Conservation (phyloP, 2,329 filamentous ascomycete genomes). For the Stemphylium lycopersici region DNA sequence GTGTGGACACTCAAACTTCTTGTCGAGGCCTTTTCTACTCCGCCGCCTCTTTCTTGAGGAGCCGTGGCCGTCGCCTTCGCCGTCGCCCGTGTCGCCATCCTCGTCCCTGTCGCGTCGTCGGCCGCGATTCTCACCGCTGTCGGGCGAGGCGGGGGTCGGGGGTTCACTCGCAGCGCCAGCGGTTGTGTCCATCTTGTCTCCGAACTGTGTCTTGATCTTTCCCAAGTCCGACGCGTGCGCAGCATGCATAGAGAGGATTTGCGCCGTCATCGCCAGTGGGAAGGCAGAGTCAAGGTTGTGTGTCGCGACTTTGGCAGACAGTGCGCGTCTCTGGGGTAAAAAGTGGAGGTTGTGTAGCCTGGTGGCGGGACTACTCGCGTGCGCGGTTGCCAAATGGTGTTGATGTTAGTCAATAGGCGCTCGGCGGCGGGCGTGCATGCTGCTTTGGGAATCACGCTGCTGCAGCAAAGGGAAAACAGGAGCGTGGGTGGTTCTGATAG, state of each 20-base stretch:
- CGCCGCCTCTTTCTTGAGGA: slow-evolving; percentile 64
- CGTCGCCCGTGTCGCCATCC: slow-evolving; percentile 35
- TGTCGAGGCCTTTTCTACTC: slow-evolving; percentile 79
- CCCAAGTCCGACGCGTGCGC: slow-evolving; percentile 45
- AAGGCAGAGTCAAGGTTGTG: slow-evolving; percentile 8
- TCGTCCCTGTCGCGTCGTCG: slow-evolving; percentile 47
- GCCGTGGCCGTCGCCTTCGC: slow-evolving; percentile 36
- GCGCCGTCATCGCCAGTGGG: slow-evolving; percentile 45
- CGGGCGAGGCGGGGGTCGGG: slow-evolving; percentile 42
- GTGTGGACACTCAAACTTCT: slow-evolving; percentile 73
- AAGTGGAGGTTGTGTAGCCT: slow-evolving; percentile 24
- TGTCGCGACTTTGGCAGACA: slow-evolving; percentile 12
- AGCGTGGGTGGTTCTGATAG: neutral
- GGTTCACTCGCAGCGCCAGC: slow-evolving; percentile 35
- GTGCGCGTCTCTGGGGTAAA: slow-evolving; percentile 24
- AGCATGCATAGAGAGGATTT: slow-evolving; percentile 48
- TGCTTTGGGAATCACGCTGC: slow-evolving; percentile 21
- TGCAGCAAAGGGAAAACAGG: slow-evolving; percentile 2
- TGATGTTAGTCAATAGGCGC: slow-evolving; percentile 27
- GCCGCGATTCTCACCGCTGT: slow-evolving; percentile 44
- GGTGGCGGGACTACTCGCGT: slow-evolving; percentile 26
- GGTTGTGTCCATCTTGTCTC: slow-evolving; percentile 44
- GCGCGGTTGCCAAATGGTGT: slow-evolving; percentile 14
- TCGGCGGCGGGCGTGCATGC: slow-evolving; percentile 26
- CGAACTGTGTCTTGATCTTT: slow-evolving; percentile 42